These are phyloP conservation scores for Candida palmyrensis DNA, from an alignment of 805 yeast species.

Conservation along the genomic window DNA sequence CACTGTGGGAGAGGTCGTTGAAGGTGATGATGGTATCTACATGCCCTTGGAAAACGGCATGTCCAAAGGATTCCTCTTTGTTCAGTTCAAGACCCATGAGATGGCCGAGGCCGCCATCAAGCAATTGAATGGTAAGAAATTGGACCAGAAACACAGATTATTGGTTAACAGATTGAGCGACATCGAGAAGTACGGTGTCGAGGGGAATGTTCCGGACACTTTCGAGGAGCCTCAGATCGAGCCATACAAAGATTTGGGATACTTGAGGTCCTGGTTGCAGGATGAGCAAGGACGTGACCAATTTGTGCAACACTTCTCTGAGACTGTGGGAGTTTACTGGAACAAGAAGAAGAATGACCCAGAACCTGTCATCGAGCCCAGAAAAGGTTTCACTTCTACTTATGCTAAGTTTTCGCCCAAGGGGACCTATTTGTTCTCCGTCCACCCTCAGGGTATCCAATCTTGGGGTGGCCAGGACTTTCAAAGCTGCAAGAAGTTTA, in stretches of 20 bases:
- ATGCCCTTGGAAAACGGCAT: conserved; percentile 79
- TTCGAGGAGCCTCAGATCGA: conserved; percentile 71
- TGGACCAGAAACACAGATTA: conserved; percentile 90
- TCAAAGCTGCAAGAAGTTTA: conserved; percentile 66
- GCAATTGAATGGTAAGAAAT: conserved; percentile 78
- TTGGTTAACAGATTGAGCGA: conserved; percentile 79
- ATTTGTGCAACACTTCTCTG: conserved; percentile 72
- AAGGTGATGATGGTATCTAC: conserved; percentile 58
- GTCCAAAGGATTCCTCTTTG: conserved; percentile 82
- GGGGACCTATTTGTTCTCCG: conserved; percentile 82
- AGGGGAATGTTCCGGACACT: conserved; percentile 54
- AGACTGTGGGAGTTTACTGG: conserved; percentile 84
- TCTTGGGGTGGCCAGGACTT: conserved; percentile 92
- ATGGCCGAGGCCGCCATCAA: conserved; percentile 76
- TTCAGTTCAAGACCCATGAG: conserved; percentile 66
- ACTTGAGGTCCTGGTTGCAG: conserved; percentile 85
- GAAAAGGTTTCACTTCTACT: conserved; percentile 82
- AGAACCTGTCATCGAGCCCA: conserved; percentile 71
- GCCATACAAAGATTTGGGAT: conserved; percentile 70
- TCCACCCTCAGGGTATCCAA: conserved; percentile 92
- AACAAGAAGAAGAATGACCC: conserved; percentile 68
- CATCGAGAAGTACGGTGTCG: conserved; percentile 70
- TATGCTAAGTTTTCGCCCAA: conserved; percentile 88
- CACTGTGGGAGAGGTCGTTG: conserved; percentile 67
- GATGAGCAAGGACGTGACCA: conserved; percentile 91